phyloP scores from a whole-genome alignment of 805 yeast genomes.

The Ogataea nonfermentans region DNA sequence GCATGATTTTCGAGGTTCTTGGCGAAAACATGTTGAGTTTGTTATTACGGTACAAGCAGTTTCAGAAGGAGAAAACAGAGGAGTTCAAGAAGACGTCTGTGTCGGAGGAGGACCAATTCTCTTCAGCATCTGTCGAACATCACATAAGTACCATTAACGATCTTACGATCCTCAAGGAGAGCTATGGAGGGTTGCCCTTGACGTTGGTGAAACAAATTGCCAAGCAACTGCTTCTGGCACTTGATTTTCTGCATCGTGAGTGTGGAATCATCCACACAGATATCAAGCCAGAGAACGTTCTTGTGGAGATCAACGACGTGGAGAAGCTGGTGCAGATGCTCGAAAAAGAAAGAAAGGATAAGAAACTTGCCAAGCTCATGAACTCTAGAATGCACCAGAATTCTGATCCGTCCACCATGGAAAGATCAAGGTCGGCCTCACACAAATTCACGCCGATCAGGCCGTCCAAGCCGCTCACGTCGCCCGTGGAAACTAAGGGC shows the following conservation, averaged over 20 bases:
- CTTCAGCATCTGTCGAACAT: conserved; percentile 16
- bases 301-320: conserved; percentile 53
- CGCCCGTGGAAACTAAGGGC: conserved; percentile 39
- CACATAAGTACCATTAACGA: conserved; percentile 31
- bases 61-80: conserved; percentile 32
- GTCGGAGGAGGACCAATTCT: conserved; percentile 7
- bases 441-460: conserved; percentile 35
- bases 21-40: conserved; percentile 59
- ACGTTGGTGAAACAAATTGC: conserved; percentile 53
- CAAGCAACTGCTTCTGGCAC: conserved; percentile 51
- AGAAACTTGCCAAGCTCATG: conserved; percentile 22
- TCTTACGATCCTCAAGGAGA: conserved; percentile 37
- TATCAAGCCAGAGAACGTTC: conserved; percentile 70
- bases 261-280: conserved; percentile 75
- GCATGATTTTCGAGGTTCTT: conserved; percentile 65
- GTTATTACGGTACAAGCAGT: conserved; percentile 45
- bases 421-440: conserved; percentile 22
- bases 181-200: conserved; percentile 54
- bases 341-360: conserved; percentile 36
- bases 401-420: conserved; percentile 9
- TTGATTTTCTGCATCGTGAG: conserved; percentile 56
- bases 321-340: conserved; percentile 47
- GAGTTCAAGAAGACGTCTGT: conserved; percentile 23
- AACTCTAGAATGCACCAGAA: conserved; percentile 22
- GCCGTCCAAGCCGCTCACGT: conserved; percentile 48